Base-by-base conservation (phyloP, 2,329 filamentous ascomycete species). In the Cladosporium austrohemisphaericum region DNA sequence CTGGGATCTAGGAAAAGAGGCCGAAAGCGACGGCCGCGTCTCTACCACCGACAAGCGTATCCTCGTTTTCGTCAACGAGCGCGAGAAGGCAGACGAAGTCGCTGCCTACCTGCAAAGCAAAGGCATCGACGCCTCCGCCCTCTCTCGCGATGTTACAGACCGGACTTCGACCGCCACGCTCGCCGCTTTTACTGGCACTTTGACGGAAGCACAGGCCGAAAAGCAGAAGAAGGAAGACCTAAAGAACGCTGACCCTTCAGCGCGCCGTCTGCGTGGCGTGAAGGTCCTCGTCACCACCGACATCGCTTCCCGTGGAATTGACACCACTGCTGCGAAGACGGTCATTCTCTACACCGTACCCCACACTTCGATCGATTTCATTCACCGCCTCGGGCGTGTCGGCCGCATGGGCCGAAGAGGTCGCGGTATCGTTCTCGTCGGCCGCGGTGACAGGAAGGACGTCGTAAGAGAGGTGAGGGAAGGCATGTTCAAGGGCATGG, bases 321-420 rank as follows among this genome's bases (percentile, higher is more conserved):
- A 98, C 68, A 98, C 93, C 0, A 71, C 96, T 23, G 86, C 88
- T 14, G 92, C 97, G 14, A 80, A 88, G 50, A 88, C 95, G 58
- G 93, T 98, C 45, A 85, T 98, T 48, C 72, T 98, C 20, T 97
- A 95, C 68, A 90, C 98, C 65, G 92, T 98, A n/a, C 93, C 93
- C 4, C 92, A 97, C 65, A 95, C 88, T 0, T 95, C 90, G 0
- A 94, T 98, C 52, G 94, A 98, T 68, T 98, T 98, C 62, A 96
- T 98, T 62, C 94, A 98, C 69, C 85, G 94, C 13, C 80, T 97
- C 4, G 93, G 93, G 13, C 80, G 93, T 50, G 89, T 93, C 1
- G 93, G 93, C 0, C 81, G 93, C 26, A 97, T 97, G 89, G 90
- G 90, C 2, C 80, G 90, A 54, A 80, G 93, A 65, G 93, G 93